Evolutionary conservation across 2,329 filamentous ascomycete species (phyloP), one percentile per base, ranked within the genome.

Genomic region (Pseudodiploospora longispora): DNA sequence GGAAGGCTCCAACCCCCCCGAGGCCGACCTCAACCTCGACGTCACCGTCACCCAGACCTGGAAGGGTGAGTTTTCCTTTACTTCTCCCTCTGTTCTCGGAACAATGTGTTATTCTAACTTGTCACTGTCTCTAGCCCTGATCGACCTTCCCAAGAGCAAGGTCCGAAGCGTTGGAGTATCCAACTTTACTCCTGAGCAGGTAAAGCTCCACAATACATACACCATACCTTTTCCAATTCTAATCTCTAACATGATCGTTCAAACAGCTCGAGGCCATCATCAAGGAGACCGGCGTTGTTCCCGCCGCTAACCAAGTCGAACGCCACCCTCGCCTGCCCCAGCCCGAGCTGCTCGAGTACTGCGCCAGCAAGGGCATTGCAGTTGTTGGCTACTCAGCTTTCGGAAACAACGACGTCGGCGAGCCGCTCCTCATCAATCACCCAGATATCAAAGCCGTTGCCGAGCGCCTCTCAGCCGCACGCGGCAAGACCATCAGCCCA

Each of bases 161-260:
- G 77, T 76, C 50, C 74, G 73, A 59, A 78, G 81, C 64, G 78
- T 86, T 54, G 82, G 82, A 58, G 80, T 87, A 50, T 85, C 82
- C 61, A 87, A 87, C 72, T 87, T 85, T 59, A 75, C 71, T 27
- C 59, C 65, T 38, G 48, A 57, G 30, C 43, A 43, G 27, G 42
- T 43, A 40, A 43, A 36, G 19, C 19, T 19, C 19, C 19, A 19
- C 19, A 19, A 19, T 19, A 19, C 19, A 19, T 19, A 19, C 19
- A 19, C 19, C 19, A 19, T 19, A 19, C 19, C 19, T 19, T 19
- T 19, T 19, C 19, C 19, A 19, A 19, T 19, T 19, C 19, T 19
- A 19, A 19, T 19, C 19, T 4, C 33, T 19, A 7, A 12, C 27
- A 6, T 27, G 5, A 33, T 30, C 35, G 55, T 76, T 83, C 59